Conservation (phyloP, 1,139 yeast species). For the Nakaseomyces nivariensis region DNA sequence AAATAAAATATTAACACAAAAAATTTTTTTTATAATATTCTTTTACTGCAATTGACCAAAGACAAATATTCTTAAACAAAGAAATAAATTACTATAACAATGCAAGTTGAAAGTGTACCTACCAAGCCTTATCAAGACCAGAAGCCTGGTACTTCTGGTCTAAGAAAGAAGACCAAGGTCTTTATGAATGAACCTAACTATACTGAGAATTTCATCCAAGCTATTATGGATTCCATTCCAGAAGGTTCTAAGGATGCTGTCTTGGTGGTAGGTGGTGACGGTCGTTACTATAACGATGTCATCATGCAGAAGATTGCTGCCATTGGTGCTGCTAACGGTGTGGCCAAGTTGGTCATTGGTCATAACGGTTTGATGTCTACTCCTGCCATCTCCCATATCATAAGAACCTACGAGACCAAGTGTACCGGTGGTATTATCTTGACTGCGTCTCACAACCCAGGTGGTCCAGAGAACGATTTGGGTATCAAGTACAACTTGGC, state of each 20-base stretch:
- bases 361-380: conserved; percentile 83
- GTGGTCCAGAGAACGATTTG: conserved; percentile 86
- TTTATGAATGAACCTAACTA: conserved; percentile 66
- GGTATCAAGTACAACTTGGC: conserved; percentile 93
- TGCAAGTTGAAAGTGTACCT: conserved; percentile 13
- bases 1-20: too few relatives aligned
- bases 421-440: conserved; percentile 94
- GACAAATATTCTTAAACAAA: not conserved
- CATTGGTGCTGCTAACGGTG: conserved; percentile 89
- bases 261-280: conserved; percentile 93
- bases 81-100: not conserved
- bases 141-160: conserved; percentile 96
- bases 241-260: conserved; percentile 71
- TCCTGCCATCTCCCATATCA: conserved; percentile 91
- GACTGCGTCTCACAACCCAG: conserved; percentile 98
- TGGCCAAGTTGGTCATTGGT: conserved; percentile 74
- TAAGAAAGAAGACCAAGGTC: conserved; percentile 80
- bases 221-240: conserved; percentile 78
- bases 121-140: conserved; percentile 86
- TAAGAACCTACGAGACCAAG: conserved; percentile 48
- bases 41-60: too few relatives aligned
- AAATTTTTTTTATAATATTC: too few relatives aligned
- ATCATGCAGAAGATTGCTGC: conserved; percentile 74
- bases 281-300: conserved; percentile 78
- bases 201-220: conserved; percentile 89